Evolutionary conservation across 768 basidiomycete species (phyloP).

Genomic region (Lactarius evosmus): DNA sequence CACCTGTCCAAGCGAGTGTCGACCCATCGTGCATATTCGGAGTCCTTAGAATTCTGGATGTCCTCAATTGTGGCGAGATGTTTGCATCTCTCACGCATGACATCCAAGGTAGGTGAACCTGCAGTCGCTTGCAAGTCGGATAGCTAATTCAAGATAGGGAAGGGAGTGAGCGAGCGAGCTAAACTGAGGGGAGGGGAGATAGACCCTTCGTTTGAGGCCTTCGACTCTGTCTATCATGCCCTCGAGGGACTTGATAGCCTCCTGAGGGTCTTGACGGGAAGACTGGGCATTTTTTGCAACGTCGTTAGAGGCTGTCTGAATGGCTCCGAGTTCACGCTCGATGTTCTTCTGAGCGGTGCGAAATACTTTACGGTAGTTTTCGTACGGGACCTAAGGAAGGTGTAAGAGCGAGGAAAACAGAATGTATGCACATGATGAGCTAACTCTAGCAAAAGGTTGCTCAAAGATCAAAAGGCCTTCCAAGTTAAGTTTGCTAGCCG

Average conservation of each 20-base stretch:
- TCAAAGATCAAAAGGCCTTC: slow-evolving; percentile 81
- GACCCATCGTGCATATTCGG: slow-evolving; percentile 72
- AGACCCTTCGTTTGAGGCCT: slow-evolving; percentile 85
- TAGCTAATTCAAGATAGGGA: slow-evolving; percentile 37
- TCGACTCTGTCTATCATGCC: slow-evolving; percentile 73
- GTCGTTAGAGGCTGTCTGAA: slow-evolving; percentile 57
- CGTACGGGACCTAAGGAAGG: slow-evolving; percentile 70
- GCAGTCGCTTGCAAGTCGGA: slow-evolving; percentile 47
- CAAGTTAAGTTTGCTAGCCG: slow-evolving; percentile 52
- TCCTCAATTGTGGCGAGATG: slow-evolving; percentile 66
- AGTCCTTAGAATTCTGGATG: slow-evolving; percentile 47
- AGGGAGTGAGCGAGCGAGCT: slow-evolving; percentile 9
- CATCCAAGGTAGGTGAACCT: slow-evolving; percentile 58
- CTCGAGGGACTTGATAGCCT: slow-evolving; percentile 61
- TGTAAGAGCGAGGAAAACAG: background rate
- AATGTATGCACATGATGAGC: slow-evolving; percentile 28
- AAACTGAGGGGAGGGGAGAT: slow-evolving; percentile 21
- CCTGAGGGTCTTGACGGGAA: slow-evolving; percentile 44
- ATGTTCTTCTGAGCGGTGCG: slow-evolving; percentile 76
- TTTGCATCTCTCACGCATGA: slow-evolving; percentile 70
- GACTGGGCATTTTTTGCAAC: slow-evolving; percentile 47
- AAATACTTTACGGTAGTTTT: slow-evolving; percentile 87
- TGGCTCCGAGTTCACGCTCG: slow-evolving; percentile 68
- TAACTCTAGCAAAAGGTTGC: slow-evolving; percentile 75
- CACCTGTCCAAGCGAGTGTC: slow-evolving; percentile 80